Evolutionary conservation across 1,284 basidiomycete species (phyloP), one percentile per base, ranked within the genome.

Genomic region (Apiotrichum gracile): DNA sequence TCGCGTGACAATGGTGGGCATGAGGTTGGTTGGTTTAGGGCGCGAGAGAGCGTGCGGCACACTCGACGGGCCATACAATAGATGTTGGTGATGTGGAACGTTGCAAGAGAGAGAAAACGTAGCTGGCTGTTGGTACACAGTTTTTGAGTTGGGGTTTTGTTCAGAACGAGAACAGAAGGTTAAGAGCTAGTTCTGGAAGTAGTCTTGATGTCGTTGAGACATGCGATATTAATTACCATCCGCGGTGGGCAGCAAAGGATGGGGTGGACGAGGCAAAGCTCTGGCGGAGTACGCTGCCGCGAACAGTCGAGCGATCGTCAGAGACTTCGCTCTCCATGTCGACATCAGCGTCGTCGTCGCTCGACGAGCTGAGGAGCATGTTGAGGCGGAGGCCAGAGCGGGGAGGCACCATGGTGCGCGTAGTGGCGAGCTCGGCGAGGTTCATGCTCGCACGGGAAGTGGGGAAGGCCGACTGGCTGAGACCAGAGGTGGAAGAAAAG

Each of bases 311-410:
- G 21, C 54, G 60, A 38, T 57, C 60, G 47, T 62, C 61, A 22
- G 46, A 38, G n/a, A 34, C 22, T 21, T 33, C 43, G 43, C 43
- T 34, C 31, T 29, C 35, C 34, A 48, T 52, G 41, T 62, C 61
- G 29, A 59, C 44, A 24, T 59, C 62, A 6, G 47, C 45, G 2
- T 57, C 57, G 17, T 48, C 54, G 27, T 21, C 43, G 26, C 50
- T 53, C 14, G 58, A 61, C 37, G 63, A 64, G 21, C 66, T 65
- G 21, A 71, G 56, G 33, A 74, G 55, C 19, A 63, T 64, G 31
- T 69, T 69, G n/a, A 74, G 62, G 25, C 68, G 57, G 42, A 72
- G 24, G 2, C 66, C 66, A 8, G 67, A 69, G 26, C 58, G 55
- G 6, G 72, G 71, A 2, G 64, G 63, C 0, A 60, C 51, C 22